Base-by-base conservation (phyloP, 768 basidiomycete genomes). In the Pisolithus orientalis region DNA sequence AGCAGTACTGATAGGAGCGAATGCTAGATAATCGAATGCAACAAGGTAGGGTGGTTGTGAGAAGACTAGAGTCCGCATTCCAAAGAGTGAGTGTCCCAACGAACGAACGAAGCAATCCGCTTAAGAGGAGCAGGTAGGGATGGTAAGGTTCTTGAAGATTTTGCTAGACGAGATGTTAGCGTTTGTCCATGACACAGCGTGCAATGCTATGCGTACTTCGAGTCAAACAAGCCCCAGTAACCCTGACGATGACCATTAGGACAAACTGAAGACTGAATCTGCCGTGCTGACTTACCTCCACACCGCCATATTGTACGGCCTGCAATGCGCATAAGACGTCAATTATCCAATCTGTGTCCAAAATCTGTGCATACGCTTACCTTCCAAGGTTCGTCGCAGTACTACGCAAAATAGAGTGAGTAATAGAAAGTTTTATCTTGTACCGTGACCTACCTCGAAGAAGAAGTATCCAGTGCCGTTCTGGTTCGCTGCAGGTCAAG, bases 381-480 rank as follows among this genome's bases (percentile, higher is more conserved):
- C 75, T 93, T 91, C 91, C 90, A 94, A 31, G 73, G 68, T 66
- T 93, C 88, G 62, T 94, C 91, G 55, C 80, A 82, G 63, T 75
- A 83, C 78, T 90, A 47, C 21, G 27, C 31, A 24, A 31, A 31
- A 17, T 21, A 39, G 32, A 17, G 3, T 39, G 55, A 42, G 17
- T 57, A 49, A 53, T 32, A 21, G 21, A 34, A 28, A 38, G 27
- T 39, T 49, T 32, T n/a, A 24, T 46, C 13, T 28, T 17, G 5
- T n/a, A 39, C 14, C 28, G 25, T 17, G 47, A 57, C 66, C 6
- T 16, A 80, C 80, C 75, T 88, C 88, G 54, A 92, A 91, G 74
- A 80, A 94, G 79, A 93, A 96, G 71, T 95, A 95, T 14, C 80
- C 74, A 1, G 89, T 93, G 11, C 80, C 79, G 55, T 93, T 93